Percentiles rank a stretch among this genome's conserved stretches.
Conservation (phyloP, 225 moss, liverwort and hornwort genomes). For the Pseudoscleropodium purum region DNA sequence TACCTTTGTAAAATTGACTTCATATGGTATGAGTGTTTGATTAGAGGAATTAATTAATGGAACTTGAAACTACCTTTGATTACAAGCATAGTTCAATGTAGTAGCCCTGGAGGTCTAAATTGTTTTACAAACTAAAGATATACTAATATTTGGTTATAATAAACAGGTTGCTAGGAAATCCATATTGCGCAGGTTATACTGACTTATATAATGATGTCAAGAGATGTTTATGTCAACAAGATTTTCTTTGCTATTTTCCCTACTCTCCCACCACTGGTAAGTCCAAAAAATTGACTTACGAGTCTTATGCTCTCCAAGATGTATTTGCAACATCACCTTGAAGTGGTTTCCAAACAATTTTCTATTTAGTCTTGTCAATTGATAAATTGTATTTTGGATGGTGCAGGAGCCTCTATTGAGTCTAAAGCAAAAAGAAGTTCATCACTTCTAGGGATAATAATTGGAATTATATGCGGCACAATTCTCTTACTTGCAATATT, state of each 20-base stretch:
- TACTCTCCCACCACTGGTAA: accelerated
- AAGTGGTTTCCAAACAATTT: not conserved
- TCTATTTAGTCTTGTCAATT: not conserved
- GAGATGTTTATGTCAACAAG: not conserved
- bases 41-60: not conserved
- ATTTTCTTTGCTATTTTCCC: not conserved
- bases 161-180: not conserved
- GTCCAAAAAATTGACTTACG: not conserved
- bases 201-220: not conserved
- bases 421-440: not conserved
- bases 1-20: not conserved
- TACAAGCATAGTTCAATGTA: not conserved
- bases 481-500: no score
- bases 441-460: not conserved
- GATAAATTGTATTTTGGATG: not conserved
- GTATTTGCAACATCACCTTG: not conserved
- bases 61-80: not conserved
- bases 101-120: no score
- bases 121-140: not conserved
- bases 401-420: no score
- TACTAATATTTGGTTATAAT: not conserved
- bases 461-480: not conserved
- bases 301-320: accelerated
- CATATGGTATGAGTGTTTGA: not conserved
- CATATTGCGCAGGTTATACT: not conserved